Conservation (phyloP, 345 rosid genomes). For the Eucalyptus regnans region DNA sequence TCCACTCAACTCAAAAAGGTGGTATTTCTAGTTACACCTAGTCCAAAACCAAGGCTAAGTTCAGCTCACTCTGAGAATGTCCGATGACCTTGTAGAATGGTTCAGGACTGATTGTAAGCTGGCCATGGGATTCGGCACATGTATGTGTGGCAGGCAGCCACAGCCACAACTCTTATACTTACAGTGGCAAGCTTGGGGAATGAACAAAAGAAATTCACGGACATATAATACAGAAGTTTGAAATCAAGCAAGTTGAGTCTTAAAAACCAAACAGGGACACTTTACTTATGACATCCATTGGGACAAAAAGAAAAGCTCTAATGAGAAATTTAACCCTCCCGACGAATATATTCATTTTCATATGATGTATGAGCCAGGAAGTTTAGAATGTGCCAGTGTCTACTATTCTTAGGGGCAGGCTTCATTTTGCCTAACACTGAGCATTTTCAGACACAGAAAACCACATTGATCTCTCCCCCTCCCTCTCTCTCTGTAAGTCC, state of each 20-base stretch:
- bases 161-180: not conserved
- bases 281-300: not conserved
- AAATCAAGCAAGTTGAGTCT: not conserved
- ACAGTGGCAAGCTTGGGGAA: not conserved
- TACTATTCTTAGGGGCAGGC: not conserved
- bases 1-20: not conserved
- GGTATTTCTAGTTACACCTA: not conserved
- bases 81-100: not conserved
- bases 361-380: not conserved
- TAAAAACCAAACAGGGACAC: not conserved
- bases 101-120: not conserved
- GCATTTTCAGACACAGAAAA: not conserved
- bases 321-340: not conserved
- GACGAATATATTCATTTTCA: not conserved
- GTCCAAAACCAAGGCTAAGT: not conserved
- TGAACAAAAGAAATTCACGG: not conserved
- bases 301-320: not conserved
- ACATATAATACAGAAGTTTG: not conserved
- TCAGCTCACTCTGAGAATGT: not conserved
- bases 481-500: not conserved
- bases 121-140: not conserved
- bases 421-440: not conserved
- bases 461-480: not conserved
- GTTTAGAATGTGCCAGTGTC: not conserved
- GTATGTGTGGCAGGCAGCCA: not conserved